Evolutionary conservation across 176 grass and related monocot species (phyloP).

Genomic region (Saccharum spontaneum): DNA sequence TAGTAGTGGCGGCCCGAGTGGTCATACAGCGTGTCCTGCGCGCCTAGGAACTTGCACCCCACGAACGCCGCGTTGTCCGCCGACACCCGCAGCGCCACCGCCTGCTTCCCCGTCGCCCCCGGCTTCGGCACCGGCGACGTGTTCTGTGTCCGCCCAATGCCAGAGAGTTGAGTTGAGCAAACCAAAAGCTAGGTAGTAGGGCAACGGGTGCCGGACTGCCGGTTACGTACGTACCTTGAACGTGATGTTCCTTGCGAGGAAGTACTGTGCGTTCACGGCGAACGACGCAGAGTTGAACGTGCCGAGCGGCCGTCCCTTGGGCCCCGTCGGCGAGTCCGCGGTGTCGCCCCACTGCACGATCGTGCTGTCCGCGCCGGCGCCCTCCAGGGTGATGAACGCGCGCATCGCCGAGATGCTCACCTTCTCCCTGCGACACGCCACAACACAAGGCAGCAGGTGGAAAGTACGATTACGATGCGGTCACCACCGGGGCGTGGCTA

Average conservation of each 20-base stretch:
- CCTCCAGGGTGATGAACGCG: slow-evolving; percentile 76
- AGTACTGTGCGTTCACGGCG: slow-evolving; percentile 82
- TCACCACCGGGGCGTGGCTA: not conserved
- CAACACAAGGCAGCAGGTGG: too few relatives aligned
- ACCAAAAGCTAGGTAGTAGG: not conserved
- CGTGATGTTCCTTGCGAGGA: slow-evolving; percentile 85
- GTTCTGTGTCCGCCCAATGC: slow-evolving; percentile 45
- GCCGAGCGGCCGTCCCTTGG: slow-evolving; percentile 61
- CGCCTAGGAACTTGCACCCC: slow-evolving; percentile 78
- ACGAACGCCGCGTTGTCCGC: slow-evolving; percentile 90
- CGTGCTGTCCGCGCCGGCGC: slow-evolving; percentile 73
- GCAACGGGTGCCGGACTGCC: too few relatives aligned
- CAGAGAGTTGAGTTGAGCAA: not conserved
- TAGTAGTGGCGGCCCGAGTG: slow-evolving; percentile 83
- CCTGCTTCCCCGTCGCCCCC: slow-evolving; percentile 76
- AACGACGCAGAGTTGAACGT: slow-evolving; percentile 80
- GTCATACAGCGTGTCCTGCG: slow-evolving; percentile 93
- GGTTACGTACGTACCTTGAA: slow-evolving; percentile 59
- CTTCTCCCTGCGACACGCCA: slow-evolving; percentile 62
- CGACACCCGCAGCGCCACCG: slow-evolving; percentile 77
- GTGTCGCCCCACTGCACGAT: slow-evolving; percentile 87
- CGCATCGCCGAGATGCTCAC: slow-evolving; percentile 66
- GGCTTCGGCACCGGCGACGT: slow-evolving; percentile 70
- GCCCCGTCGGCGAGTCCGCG: slow-evolving; percentile 56
- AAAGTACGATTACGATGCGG: not conserved